phyloP scores from a whole-genome alignment of 192 early-diverging fungal species.

The Phycomyces blakesleeanus region DNA sequence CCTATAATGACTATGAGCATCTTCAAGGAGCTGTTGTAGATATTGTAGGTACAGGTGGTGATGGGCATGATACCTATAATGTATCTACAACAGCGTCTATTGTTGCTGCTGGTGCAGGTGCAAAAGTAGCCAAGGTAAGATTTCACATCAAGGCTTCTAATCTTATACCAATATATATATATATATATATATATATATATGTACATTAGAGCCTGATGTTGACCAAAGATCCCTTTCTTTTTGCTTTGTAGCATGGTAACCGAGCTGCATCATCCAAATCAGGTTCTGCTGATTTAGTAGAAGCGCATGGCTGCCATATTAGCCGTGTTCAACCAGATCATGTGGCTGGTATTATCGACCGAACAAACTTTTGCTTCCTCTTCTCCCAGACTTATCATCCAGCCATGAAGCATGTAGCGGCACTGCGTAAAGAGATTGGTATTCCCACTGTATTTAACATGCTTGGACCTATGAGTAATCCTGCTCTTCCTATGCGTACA shows the following conservation, averaged over 20 bases:
- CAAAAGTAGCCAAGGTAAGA: constrained; percentile 82
- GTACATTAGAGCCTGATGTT: too few relatives aligned
- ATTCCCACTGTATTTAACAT: constrained; percentile 93
- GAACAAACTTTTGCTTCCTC: constrained; percentile 83
- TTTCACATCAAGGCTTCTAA: too few relatives aligned
- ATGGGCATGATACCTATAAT: constrained; percentile 97
- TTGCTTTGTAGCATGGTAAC: constrained; percentile 76
- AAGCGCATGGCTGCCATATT: constrained; percentile 77
- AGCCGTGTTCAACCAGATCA: constrained; percentile 57
- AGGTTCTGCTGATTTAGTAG: constrained; percentile 93
- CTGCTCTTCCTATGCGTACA: constrained; percentile 72
- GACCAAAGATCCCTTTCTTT: neutral
- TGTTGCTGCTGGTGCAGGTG: constrained; percentile 88
- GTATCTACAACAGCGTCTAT: constrained; percentile 90
- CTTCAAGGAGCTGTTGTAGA: constrained; percentile 62
- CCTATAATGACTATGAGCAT: constrained; percentile 43
- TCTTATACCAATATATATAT: too few relatives aligned
- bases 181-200: too few relatives aligned
- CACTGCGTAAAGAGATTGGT: constrained; percentile 79
- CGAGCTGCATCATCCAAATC: constrained; percentile 84
- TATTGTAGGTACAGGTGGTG: constrained; percentile 98
- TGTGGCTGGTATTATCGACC: constrained; percentile 61
- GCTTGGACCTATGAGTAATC: constrained; percentile 89
- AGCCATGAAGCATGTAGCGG: constrained; percentile 76
- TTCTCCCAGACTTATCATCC: constrained; percentile 92